phyloP scores from a whole-genome alignment of 352 stramenopile species.

The Pseudoperonospora humuli region DNA sequence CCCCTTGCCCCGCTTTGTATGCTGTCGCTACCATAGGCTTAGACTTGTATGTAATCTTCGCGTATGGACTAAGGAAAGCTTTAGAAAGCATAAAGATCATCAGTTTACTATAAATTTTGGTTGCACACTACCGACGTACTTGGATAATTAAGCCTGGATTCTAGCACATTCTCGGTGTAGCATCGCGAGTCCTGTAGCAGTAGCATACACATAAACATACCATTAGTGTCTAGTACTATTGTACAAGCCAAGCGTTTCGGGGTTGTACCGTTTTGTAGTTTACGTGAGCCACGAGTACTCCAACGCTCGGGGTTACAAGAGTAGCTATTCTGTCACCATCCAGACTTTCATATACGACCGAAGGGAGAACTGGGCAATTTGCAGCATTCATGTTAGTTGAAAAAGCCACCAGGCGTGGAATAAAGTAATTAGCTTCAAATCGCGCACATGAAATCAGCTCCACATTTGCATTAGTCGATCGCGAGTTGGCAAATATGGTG shows the following conservation, averaged over 20 bases:
- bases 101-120: neutral
- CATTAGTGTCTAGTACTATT: neutral
- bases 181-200: constrained; percentile 36
- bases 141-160: constrained; percentile 41
- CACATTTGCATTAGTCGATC: constrained; percentile 11
- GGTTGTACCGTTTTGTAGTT: constrained; percentile 41
- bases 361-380: constrained; percentile 30
- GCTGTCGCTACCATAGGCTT: constrained; percentile 25
- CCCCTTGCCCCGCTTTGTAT: constrained; percentile 38
- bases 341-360: constrained; percentile 45
- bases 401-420: neutral
- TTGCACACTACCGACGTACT: constrained; percentile 13
- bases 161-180: constrained; percentile 46
- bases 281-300: constrained; percentile 35
- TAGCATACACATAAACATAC: neutral
- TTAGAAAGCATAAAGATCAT: neutral
- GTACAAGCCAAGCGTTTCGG: neutral
- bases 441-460: constrained; percentile 19
- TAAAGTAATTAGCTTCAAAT: neutral
- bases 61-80: constrained; percentile 31
- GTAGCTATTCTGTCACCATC: constrained; percentile 32
- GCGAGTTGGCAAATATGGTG: constrained; percentile 11
- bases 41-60: constrained; percentile 41
- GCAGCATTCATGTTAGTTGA: neutral
- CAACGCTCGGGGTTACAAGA: constrained; percentile 32